Conservation (phyloP, 2,329 filamentous ascomycete species). For the Fusarium sp. region DNA sequence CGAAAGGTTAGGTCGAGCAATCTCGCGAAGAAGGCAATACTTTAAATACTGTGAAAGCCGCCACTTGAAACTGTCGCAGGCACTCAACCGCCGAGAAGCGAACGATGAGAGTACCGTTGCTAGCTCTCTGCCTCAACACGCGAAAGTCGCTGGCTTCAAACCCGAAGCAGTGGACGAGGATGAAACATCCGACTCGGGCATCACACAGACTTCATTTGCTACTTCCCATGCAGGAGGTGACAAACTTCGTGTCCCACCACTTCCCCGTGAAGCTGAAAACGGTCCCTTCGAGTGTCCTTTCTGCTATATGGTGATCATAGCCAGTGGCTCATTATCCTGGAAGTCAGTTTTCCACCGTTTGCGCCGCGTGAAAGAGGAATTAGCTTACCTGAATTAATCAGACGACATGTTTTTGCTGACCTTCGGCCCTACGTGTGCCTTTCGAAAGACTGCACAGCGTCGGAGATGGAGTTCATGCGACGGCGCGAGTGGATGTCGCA, state of each 20-base stretch:
- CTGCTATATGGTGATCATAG: constrained; percentile 8
- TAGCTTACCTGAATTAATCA: accelerated
- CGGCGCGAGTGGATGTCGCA: neutral
- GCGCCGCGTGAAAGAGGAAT: neutral
- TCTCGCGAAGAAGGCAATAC: constrained; percentile 4
- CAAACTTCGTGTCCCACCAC: accelerated
- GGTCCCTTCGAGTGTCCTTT: constrained; percentile 16
- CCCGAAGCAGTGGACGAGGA: neutral
- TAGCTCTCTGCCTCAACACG: neutral
- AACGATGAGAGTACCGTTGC: neutral
- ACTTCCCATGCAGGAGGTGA: neutral
- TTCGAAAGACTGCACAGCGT: neutral
- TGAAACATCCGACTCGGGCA: neutral
- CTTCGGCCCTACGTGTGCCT: neutral
- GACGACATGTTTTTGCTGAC: neutral
- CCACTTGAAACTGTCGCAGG: neutral
- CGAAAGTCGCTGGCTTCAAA: accelerated
- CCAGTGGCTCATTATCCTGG: accelerated
- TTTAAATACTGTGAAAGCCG: constrained; percentile 7
- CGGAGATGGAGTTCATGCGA: neutral
- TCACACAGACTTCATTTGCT: neutral
- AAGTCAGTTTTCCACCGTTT: accelerated
- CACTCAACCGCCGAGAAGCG: accelerated
- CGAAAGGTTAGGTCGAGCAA: neutral
- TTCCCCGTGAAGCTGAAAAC: neutral